Evolutionary conservation across 108 stramenopile species (phyloP).

Genomic region (Mediolabrus comicus): DNA sequence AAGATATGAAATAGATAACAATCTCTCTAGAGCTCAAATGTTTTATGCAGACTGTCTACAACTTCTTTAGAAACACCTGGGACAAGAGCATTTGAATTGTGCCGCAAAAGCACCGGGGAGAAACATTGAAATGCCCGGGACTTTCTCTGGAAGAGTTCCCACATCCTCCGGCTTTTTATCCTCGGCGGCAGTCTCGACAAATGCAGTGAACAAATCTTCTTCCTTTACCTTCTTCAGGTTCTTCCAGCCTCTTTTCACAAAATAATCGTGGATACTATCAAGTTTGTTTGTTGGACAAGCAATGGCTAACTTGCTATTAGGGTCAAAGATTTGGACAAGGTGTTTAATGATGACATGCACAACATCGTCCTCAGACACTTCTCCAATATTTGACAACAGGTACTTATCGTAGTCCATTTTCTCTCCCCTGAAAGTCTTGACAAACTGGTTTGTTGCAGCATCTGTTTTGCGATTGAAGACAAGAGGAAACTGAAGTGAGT

Average conservation of each 20-base stretch:
- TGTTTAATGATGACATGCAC: conserved; percentile 31
- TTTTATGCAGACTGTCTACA: too few species aligned
- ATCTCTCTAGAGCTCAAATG: neutral
- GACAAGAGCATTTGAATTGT: conserved; percentile 31
- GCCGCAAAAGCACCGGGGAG: conserved; percentile 39
- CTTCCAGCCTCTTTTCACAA: conserved; percentile 34
- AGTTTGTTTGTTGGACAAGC: conserved; percentile 45
- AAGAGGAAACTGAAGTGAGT: neutral
- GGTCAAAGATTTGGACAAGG: conserved; percentile 43
- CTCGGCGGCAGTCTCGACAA: conserved; percentile 21
- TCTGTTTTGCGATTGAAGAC: neutral
- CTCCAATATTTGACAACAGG: conserved; percentile 18
- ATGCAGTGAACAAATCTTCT: conserved; percentile 33
- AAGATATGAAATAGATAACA: neutral
- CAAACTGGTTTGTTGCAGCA: conserved; percentile 38
- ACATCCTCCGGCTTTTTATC: neutral
- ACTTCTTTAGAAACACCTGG: conserved; percentile 7
- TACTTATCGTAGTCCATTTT: conserved; percentile 38
- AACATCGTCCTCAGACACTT: conserved; percentile 32
- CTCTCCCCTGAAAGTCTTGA: conserved; percentile 34
- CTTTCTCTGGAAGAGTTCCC: conserved; percentile 21
- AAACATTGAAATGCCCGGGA: conserved; percentile 44
- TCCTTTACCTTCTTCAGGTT: conserved; percentile 43
- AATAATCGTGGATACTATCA: conserved; percentile 39
- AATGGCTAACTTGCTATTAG: conserved; percentile 29